Percentiles rank a stretch among this genome's conserved stretches.
phyloP scores from a whole-genome alignment of 495 filamentous ascomycete genomes.

The Hyaloscypha bicolor region DNA sequence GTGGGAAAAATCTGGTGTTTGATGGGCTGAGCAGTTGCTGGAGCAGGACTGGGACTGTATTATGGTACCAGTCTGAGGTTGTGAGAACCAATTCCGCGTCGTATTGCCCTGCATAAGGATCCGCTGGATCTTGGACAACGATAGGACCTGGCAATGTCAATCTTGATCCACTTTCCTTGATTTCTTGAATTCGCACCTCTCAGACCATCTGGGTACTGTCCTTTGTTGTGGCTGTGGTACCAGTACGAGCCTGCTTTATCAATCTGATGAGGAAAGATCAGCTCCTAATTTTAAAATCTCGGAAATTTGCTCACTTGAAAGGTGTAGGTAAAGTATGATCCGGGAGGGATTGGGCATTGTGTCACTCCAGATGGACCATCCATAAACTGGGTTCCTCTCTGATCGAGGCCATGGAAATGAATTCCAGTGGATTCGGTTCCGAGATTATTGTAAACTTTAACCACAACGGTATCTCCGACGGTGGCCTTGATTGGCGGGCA shows the following conservation, averaged over 20 bases:
- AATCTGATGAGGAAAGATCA: background rate
- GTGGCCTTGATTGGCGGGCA: constrained; percentile 62
- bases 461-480: constrained; percentile 70
- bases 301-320: constrained; percentile 48
- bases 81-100: constrained; percentile 65
- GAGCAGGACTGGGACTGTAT: constrained; percentile 34
- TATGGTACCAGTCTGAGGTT: constrained; percentile 66
- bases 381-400: constrained; percentile 59
- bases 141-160: constrained; percentile 61
- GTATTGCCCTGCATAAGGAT: constrained; percentile 62
- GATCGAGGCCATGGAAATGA: constrained; percentile 82
- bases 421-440: constrained; percentile 70
- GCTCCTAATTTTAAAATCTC: background rate
- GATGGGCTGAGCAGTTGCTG: constrained; percentile 4
- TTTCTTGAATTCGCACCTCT: background rate
- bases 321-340: constrained; percentile 42
- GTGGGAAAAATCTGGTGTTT: constrained; percentile 6
- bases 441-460: constrained; percentile 71
- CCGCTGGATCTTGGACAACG: constrained; percentile 67
- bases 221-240: constrained; percentile 27
- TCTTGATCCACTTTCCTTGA: background rate
- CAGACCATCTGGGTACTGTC: constrained; percentile 20
- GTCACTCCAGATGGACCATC: constrained; percentile 79
- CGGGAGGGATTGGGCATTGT: constrained; percentile 52
- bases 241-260: constrained; percentile 23